Base-by-base conservation (phyloP, 1,284 basidiomycete species). In the Ganoderma sp. region DNA sequence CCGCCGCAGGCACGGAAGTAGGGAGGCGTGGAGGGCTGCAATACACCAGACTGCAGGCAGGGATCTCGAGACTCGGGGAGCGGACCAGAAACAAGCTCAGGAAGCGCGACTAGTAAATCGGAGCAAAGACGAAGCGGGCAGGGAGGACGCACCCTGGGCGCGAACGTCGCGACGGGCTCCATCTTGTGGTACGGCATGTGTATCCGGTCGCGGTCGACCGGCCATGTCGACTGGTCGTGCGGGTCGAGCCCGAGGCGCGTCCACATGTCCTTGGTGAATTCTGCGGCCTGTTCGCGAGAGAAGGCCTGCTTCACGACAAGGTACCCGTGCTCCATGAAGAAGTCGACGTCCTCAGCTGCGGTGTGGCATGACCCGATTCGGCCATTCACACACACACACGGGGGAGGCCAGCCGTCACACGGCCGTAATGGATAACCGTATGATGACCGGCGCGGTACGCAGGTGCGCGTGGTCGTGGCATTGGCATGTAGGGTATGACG, bases 251-350 rank as follows among this genome's bases (percentile, higher is more conserved):
- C 85, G 43, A 89, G 79, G 15, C 87, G 83, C 57, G 82, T 71
- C 86, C 85, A 88, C 58, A 89, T 76, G 52, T 82, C 81, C 65
- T 82, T 78, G 15, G 83, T 85, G 79, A 83, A 86, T 63, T 84
- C 81, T 28, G 76, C 81, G 7, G 86, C 83, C 70, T 85, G 81
- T 73, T 85, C 84, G 70, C 79, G 79, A 9, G 82, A 83, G 74
- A 89, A 89, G 0, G 85, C 87, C 56, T 82, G 74, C 71, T 85
- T 84, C 72, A 90, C 83, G 37, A 86, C 78, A 48, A 89, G 75
- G 71, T 84, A 89, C 25, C 88, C 87, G 70, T 87, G 78, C 64
- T 85, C 79, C 63, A 89, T 77, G 76, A 88, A 89, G 71, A 85
- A 84, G 52, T 85, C 78, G 59, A 85, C 82, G 68, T 89, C 83